These are phyloP conservation scores for Phlebiopsis flavidoalba DNA, from an alignment of 768 basidiomycete genomes.

Conservation along the genomic window DNA sequence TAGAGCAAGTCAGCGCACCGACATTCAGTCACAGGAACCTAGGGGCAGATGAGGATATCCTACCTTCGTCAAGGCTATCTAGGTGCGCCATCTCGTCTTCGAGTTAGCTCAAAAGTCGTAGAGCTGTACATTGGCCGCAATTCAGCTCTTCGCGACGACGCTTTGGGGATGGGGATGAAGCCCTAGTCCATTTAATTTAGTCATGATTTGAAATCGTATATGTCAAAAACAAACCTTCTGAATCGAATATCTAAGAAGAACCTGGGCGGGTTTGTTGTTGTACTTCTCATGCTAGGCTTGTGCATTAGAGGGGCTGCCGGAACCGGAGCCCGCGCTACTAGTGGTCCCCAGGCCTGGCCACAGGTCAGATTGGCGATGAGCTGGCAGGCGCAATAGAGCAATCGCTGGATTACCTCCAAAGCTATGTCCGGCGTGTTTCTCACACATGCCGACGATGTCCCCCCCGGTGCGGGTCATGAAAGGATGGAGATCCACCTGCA, in stretches of 20 bases:
- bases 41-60: constrained; percentile 13
- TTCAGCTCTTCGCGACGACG: constrained; percentile 45
- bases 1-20: background rate
- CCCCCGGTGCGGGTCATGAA: constrained; percentile 64
- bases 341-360: constrained; percentile 69
- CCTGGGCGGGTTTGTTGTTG: constrained; percentile 47
- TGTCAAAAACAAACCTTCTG: constrained; percentile 49
- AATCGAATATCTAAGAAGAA: constrained; percentile 71
- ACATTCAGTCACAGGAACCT: background rate
- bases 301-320: constrained; percentile 48
- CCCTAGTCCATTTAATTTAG: constrained; percentile 27
- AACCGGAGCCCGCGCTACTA: constrained; percentile 66
- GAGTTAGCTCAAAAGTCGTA: constrained; percentile 58
- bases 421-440: constrained; percentile 50
- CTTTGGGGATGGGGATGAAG: constrained; percentile 65
- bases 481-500: constrained; percentile 54
- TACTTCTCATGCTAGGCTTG: constrained; percentile 47
- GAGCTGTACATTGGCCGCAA: constrained; percentile 53
- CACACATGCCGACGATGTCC: constrained; percentile 59
- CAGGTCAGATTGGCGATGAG: background rate
- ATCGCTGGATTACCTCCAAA: constrained; percentile 48
- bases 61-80: constrained; percentile 51
- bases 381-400: background rate
- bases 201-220: background rate
- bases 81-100: constrained; percentile 44